These are phyloP conservation scores for Rhizoclosmatium hyalinum DNA, from an alignment of 371 early-diverging fungal species.

Conservation along the genomic window DNA sequence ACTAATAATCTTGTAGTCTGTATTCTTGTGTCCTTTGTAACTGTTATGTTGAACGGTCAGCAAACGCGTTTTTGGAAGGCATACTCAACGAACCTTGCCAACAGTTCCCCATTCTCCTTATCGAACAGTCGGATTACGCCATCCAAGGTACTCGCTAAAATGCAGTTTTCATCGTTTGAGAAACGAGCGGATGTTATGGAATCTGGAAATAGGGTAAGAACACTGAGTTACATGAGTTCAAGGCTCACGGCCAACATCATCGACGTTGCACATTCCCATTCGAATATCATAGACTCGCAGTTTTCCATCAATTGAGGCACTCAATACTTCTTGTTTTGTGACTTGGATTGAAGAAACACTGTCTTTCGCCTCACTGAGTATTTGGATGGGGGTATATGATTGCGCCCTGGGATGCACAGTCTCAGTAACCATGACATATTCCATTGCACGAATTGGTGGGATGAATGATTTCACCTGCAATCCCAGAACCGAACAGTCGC, in stretches of 20 bases:
- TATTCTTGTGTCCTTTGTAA: constrained; percentile 82
- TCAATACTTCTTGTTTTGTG: constrained; percentile 73
- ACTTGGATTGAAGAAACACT: constrained; percentile 81
- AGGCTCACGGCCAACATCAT: constrained; percentile 33
- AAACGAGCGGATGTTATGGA: constrained; percentile 80
- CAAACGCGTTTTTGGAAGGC: not conserved
- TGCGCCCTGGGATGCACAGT: constrained; percentile 56
- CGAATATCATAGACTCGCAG: constrained; percentile 87
- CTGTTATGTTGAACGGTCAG: constrained; percentile 38
- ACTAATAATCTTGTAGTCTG: constrained; percentile 75
- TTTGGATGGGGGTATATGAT: constrained; percentile 77
- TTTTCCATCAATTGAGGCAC: constrained; percentile 86
- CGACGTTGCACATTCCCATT: constrained; percentile 34
- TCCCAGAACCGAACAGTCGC: constrained; percentile 92
- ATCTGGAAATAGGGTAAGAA: constrained; percentile 47
- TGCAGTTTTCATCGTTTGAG: constrained; percentile 77
- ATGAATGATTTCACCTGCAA: constrained; percentile 51
- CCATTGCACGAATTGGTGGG: not conserved
- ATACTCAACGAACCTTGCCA: constrained; percentile 69
- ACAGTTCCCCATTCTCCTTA: constrained; percentile 73
- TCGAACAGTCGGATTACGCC: constrained; percentile 82
- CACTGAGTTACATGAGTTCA: not conserved
- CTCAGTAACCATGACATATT: too few relatives aligned
- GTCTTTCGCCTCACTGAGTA: constrained; percentile 87
- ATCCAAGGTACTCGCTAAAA: constrained; percentile 79